Evolutionary conservation across 2,329 filamentous ascomycete species (phyloP), one percentile per base, ranked within the genome.

Genomic region (Stemphylium beticola): DNA sequence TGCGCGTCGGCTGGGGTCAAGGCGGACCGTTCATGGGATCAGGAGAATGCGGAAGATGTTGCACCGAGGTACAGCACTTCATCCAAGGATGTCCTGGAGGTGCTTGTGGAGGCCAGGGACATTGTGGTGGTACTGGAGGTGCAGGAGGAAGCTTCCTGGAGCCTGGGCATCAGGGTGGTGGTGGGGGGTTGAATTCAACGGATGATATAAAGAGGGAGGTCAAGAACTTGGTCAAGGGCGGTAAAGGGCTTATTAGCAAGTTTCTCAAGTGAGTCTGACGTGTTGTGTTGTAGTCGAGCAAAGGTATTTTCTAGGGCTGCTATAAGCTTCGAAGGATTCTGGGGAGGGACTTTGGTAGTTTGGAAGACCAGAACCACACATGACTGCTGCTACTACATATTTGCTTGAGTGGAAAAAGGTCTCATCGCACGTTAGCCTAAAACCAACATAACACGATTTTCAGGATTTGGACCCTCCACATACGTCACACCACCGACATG

Each of bases 11-110:
- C 1, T 74, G 72, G 71, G 61, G 60, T 0, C 39, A 63, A 1
- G 61, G 72, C 0, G 77, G 77, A 0, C 78, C 78, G 4, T 74
- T 70, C 44, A 79, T 80, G 78, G 77, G 77, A 0, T 70, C 62
- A 3, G 70, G 67, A 7, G 73, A 78, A 41, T 78, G 77, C 43
- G 70, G 71, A 1, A 47, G 64, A 31, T 67, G 71, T 33, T 75
- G 74, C 41, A 57, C 60, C 8, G 68, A 73, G 48, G 62, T 74
- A 1, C 57, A 69, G 6, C 67, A 72, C 44, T 72, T 73, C 40
- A 62, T 69, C 37, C 58, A 68, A 32, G 72, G 72, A 11, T 69
- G 66, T 55, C 65, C 63, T 29, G 67, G 66, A 1, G 64, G 65
- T 4, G 52, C 42, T 4, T 72, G 69, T 45, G 69, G 68, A 0